Base-by-base conservation (phyloP, 2,329 filamentous ascomycete genomes). In the Thermoascus crustaceus region DNA sequence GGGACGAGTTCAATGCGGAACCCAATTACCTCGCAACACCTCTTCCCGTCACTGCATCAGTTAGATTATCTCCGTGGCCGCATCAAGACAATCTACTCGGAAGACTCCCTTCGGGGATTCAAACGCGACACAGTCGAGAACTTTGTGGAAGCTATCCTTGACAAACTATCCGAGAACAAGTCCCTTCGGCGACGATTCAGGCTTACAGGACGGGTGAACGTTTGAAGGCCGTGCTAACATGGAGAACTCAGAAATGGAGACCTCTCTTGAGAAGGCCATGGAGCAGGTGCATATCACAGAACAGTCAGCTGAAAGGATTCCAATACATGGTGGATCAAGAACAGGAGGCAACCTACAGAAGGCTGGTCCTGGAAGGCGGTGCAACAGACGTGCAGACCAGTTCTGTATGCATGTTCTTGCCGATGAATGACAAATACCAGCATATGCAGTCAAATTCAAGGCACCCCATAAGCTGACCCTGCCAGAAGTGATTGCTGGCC, bases 391-490 rank as follows among this genome's bases (percentile, higher is more conserved):
- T 10, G 46, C 46, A 10, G 45, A 53, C 32, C 39, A 50, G 33
- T 53, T 52, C 39, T 54, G 42, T 27, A 39, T 55, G 16, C 36
- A 53, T 25, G 22, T 39, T 13, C 13, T 42, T 26, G 42, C 41
- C 10, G 32, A 52, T 29, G 42, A 48, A 32, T 40, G 33, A 33
- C 18, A 42, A 40, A 43, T 32, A 37, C 47, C 43, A 20, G 39
- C 45, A 3, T 47, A 47, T 39, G 46, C 50, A 11, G 44, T 54
- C n/a, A 39, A 55, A 34, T 53, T 50, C 24, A 53, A 54, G 35
- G 48, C 52, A 4, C 50, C 47, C 6, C 46, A 53, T 27, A 53
- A 51, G 32, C 31, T 53, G 20, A 51, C 31, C 20, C 13, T 46
- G 10, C 23, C 44, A 25, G 41, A 55, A 35, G 38, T 55, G 4